Percentiles rank a stretch among this genome's conserved stretches.
phyloP scores from a whole-genome alignment of 2,329 filamentous ascomycete species.

The Thelonectria rubi region DNA sequence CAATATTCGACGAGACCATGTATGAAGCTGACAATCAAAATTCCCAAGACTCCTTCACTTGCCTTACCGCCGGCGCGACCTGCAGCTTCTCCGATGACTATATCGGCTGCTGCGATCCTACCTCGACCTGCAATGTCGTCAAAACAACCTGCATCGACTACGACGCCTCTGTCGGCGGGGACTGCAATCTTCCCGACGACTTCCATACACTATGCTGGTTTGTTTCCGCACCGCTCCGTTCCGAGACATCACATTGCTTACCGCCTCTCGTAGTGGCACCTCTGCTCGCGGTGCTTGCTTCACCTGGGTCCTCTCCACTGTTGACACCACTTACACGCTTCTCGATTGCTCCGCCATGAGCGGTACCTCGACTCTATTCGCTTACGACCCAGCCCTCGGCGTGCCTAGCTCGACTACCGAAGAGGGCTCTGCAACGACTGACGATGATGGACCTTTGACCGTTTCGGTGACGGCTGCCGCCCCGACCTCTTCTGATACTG shows the following conservation, averaged over 20 bases:
- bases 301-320: constrained; percentile 43
- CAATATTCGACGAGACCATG: neutral
- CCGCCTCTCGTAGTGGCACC: constrained; percentile 22
- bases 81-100: constrained; percentile 40
- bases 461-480: constrained; percentile 2
- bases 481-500: constrained; percentile 20
- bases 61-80: constrained; percentile 39
- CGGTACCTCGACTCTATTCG: constrained; percentile 42
- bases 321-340: constrained; percentile 36
- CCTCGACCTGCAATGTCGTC: constrained; percentile 42
- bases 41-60: constrained; percentile 42
- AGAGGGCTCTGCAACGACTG: constrained; percentile 10
- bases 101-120: constrained; percentile 47
- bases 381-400: constrained; percentile 43
- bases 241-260: neutral
- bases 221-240: constrained; percentile 1
- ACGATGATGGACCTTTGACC: neutral
- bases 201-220: constrained; percentile 51
- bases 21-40: neutral
- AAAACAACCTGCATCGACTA: constrained; percentile 48
- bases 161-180: constrained; percentile 32
- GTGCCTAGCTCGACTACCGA: constrained; percentile 32
- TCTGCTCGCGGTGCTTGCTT: constrained; percentile 37
- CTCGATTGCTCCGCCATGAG: constrained; percentile 40
- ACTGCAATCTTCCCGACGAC: constrained; percentile 42